Conservation (phyloP, 768 basidiomycete species). For the Mycena crocata region DNA sequence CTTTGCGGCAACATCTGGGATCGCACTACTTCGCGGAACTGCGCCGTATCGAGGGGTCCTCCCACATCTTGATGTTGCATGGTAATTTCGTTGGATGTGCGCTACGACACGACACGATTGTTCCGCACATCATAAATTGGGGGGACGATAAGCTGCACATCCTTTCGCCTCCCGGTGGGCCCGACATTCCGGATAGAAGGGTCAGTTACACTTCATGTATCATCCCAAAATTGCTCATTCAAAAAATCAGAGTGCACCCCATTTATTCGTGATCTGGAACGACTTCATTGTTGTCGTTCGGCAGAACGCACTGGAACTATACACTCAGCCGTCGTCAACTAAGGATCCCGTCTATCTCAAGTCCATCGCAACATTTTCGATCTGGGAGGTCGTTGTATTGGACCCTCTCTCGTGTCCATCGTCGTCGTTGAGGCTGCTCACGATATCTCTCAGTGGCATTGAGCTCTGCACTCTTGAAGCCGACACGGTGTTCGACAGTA, state of each 20-base stretch:
- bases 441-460: not conserved
- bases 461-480: not conserved
- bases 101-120: not conserved
- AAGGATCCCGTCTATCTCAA: not conserved
- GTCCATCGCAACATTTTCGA: not conserved
- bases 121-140: constrained; percentile 13
- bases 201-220: not conserved
- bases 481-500: not conserved
- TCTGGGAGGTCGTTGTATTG: constrained; percentile 7
- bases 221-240: too few species aligned
- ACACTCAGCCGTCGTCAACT: not conserved
- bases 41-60: not conserved
- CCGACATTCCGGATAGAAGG: not conserved
- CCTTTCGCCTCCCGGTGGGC: not conserved
- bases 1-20: not conserved
- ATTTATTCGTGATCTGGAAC: not conserved
- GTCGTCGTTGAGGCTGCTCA: not conserved
- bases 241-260: not conserved
- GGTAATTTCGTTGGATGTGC: constrained; percentile 13
- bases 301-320: not conserved
- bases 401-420: not conserved
- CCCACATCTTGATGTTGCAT: constrained; percentile 12
- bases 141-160: not conserved
- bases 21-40: constrained; percentile 1
- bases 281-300: not conserved